A percentile compares a stretch with the other conserved stretches of the same genome.
Evolutionary conservation across 805 yeast species (phyloP).

Genomic region (Ogataea paraovalis): DNA sequence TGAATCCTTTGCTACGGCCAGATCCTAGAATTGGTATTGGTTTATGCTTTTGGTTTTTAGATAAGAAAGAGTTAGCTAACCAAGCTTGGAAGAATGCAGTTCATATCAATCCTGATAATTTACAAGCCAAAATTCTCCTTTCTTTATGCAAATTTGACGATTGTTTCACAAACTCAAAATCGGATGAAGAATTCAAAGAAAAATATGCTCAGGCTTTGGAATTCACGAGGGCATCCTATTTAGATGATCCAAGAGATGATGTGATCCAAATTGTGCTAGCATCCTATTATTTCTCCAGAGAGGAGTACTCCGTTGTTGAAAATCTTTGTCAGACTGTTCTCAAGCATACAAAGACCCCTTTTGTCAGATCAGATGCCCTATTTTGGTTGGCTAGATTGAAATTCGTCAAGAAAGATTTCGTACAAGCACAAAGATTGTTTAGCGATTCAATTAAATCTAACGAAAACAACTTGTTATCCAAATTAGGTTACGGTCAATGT

Average conservation of each 20-base stretch:
- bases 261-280: slow-evolving; percentile 65
- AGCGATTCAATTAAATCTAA: slow-evolving; percentile 66
- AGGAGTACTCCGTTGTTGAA: slow-evolving; percentile 54
- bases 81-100: slow-evolving; percentile 79
- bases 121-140: slow-evolving; percentile 60
- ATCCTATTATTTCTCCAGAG: slow-evolving; percentile 66
- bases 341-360: slow-evolving; percentile 31
- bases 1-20: slow-evolving; percentile 76
- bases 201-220: slow-evolving; percentile 58
- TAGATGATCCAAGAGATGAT: slow-evolving; percentile 45
- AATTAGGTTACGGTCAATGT: slow-evolving; percentile 82
- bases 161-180: slow-evolving; percentile 51
- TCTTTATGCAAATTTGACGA: slow-evolving; percentile 66
- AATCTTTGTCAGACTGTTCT: slow-evolving; percentile 49
- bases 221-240: slow-evolving; percentile 39
- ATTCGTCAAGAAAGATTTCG: slow-evolving; percentile 55
- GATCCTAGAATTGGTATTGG: slow-evolving; percentile 96
- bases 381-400: slow-evolving; percentile 86
- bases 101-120: slow-evolving; percentile 56
- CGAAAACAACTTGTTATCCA: slow-evolving; percentile 63
- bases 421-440: slow-evolving; percentile 68
- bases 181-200: slow-evolving; percentile 57
- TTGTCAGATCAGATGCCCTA: slow-evolving; percentile 54
- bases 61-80: slow-evolving; percentile 71
- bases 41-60: slow-evolving; percentile 85